Percentiles rank a stretch among this genome's conserved stretches.
phyloP scores from a whole-genome alignment of 2,329 filamentous ascomycete genomes.

The Ambrosiella xylebori region DNA sequence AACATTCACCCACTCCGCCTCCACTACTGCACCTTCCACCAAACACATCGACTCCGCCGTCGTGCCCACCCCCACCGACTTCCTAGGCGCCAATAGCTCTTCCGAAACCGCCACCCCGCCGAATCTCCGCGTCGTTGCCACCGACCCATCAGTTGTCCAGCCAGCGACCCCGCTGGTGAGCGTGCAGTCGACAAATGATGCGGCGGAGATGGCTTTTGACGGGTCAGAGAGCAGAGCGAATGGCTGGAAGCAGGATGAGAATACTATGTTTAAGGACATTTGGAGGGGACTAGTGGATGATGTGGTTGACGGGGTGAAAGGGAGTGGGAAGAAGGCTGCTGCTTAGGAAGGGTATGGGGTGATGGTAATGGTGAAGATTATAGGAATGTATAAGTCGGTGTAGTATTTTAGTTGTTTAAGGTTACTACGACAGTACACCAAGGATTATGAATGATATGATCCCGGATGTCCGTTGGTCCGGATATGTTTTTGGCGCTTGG shows the following conservation, averaged over 20 bases:
- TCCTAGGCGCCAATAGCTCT: constrained; percentile 18
- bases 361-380: background rate
- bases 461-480: constrained; percentile 4
- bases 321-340: background rate
- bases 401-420: background rate
- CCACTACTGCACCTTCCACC: constrained; percentile 21
- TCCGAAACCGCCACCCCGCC: constrained; percentile 19
- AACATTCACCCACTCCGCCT: constrained; percentile 36
- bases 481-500: background rate
- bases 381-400: background rate
- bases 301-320: constrained; percentile 16
- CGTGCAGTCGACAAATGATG: constrained; percentile 42
- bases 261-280: constrained; percentile 35
- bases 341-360: background rate
- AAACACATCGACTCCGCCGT: constrained; percentile 34
- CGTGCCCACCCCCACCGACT: constrained; percentile 29
- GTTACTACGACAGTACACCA: background rate
- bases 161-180: constrained; percentile 35
- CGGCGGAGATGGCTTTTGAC: constrained; percentile 36
- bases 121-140: constrained; percentile 36
- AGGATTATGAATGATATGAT: too few species aligned
- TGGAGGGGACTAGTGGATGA: constrained; percentile 42
- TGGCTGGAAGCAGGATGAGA: constrained; percentile 13
- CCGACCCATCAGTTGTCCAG: constrained; percentile 35
- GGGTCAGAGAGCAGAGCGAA: constrained; percentile 17